Evolutionary conservation across 2,329 filamentous ascomycete species (phyloP).

Genomic region (Cercospora sojina): DNA sequence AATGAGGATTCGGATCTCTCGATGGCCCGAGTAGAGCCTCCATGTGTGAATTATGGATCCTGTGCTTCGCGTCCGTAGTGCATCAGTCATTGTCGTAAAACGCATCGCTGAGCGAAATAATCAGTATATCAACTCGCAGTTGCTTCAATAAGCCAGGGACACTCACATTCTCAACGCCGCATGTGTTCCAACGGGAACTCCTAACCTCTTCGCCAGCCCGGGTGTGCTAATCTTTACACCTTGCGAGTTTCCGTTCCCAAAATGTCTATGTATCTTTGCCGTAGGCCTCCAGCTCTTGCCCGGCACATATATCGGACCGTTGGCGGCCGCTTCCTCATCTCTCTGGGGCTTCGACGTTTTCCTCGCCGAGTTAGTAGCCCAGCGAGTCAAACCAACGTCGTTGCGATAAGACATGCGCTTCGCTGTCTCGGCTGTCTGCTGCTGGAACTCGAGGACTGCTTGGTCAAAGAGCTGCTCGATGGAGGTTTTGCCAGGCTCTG

Average conservation of each 20-base stretch:
- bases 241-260: neutral
- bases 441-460: conserved; percentile 1
- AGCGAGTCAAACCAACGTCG: neutral
- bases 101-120: neutral
- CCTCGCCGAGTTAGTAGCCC: neutral
- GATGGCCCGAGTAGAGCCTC: neutral
- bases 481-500: conserved; percentile 8
- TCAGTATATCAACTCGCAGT: neutral
- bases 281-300: conserved; percentile 10
- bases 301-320: neutral
- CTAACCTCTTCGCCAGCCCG: conserved; percentile 16
- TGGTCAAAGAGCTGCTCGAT: conserved; percentile 16
- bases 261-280: conserved; percentile 7
- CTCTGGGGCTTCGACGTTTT: neutral
- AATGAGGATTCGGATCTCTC: neutral
- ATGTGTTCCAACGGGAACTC: conserved; percentile 7
- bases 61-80: neutral
- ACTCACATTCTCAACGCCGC: conserved; percentile 2
- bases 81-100: neutral
- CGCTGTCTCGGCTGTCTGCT: conserved; percentile 1
- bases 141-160: neutral
- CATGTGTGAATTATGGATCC: neutral
- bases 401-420: conserved; percentile 7
- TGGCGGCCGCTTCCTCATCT: neutral
- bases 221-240: conserved; percentile 8